A percentile compares a stretch with the other conserved stretches of the same genome.
These are phyloP conservation scores for Xylaria sp. DNA, from an alignment of 495 filamentous ascomycete genomes.

Conservation along the genomic window DNA sequence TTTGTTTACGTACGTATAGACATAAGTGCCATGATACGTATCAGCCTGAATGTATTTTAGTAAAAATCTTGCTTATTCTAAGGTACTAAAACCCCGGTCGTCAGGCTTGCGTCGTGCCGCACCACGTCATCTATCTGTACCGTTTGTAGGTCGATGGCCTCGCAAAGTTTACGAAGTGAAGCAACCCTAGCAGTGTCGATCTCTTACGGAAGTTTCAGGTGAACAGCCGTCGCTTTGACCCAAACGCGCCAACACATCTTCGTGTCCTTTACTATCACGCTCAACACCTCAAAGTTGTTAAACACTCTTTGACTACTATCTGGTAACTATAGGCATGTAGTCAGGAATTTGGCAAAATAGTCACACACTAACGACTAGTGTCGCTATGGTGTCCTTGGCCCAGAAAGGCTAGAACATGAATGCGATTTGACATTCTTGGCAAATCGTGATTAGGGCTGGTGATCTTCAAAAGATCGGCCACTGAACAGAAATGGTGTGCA, in stretches of 20 bases:
- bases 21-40: neutral
- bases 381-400: neutral
- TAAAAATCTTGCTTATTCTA: neutral
- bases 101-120: neutral
- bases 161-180: neutral
- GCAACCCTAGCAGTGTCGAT: neutral
- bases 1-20: neutral
- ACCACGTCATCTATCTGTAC: neutral
- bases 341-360: neutral
- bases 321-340: neutral
- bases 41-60: slow-evolving; percentile 9
- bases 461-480: neutral
- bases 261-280: neutral
- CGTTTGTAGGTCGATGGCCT: neutral
- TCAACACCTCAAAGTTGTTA: neutral
- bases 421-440: slow-evolving; percentile 7
- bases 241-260: neutral
- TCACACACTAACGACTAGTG: neutral
- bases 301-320: neutral
- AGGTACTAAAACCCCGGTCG: neutral
- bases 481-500: neutral
- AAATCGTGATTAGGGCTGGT: slow-evolving; percentile 14
- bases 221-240: neutral
- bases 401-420: neutral
- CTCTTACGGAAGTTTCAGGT: slow-evolving; percentile 11